Evolutionary conservation across 345 rosid species (phyloP).

Genomic region (Populus ilicifolia): DNA sequence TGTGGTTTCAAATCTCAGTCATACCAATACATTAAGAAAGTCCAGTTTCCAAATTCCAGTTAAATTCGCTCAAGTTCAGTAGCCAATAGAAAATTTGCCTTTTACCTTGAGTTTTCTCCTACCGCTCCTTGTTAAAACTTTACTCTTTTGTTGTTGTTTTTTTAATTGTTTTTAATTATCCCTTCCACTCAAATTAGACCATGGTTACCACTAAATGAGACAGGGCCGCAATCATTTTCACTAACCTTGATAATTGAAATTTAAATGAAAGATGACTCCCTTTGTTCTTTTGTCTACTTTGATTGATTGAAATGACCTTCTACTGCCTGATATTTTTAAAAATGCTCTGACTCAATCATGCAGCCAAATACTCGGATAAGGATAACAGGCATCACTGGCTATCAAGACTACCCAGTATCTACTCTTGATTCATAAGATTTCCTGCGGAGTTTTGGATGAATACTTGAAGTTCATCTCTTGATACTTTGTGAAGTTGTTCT

Average conservation of each 20-base stretch:
- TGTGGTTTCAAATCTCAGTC: not conserved
- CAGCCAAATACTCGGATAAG: conserved; percentile 89
- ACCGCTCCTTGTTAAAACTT: not conserved
- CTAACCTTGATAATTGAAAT: not conserved
- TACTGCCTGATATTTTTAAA: not conserved
- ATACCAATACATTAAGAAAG: not conserved
- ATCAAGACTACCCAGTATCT: conserved; percentile 59
- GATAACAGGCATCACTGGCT: conserved; percentile 82
- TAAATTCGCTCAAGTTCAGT: not conserved
- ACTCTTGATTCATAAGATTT: conserved; percentile 38
- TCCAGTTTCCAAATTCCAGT: not conserved
- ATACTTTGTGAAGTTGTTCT: not conserved
- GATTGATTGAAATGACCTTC: not conserved
- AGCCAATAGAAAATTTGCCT: not conserved
- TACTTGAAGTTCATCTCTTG: not conserved
- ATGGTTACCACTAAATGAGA: not conserved
- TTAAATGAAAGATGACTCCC: not conserved
- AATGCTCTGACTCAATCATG: conserved; percentile 18
- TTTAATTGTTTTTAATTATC: not conserved
- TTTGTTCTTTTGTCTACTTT: not conserved
- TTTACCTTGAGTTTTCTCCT: not conserved
- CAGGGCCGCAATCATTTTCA: not conserved
- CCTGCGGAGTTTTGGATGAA: not conserved
- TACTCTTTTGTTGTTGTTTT: not conserved
- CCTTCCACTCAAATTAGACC: not conserved